phyloP scores from a whole-genome alignment of 257 asterid species.

The Verbena officinalis region DNA sequence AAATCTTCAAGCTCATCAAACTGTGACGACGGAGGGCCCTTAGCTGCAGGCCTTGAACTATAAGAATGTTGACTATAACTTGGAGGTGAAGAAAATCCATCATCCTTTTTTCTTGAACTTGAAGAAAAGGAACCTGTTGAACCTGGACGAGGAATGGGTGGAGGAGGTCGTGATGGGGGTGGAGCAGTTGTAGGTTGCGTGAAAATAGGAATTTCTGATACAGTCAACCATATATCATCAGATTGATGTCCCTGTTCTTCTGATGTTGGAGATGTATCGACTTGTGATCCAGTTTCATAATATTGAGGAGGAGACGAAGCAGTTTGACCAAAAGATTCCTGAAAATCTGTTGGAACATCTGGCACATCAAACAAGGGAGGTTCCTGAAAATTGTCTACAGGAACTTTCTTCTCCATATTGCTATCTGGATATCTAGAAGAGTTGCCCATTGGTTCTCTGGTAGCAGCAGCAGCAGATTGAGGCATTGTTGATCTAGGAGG shows the following conservation, averaged over 20 bases:
- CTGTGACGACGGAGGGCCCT: conserved; percentile 67
- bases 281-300: conserved; percentile 52
- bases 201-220: conserved; percentile 88
- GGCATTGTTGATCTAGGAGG: conserved; percentile 54
- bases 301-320: conserved; percentile 63
- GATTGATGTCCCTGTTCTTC: conserved; percentile 54
- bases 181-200: conserved; percentile 92
- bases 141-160: conserved; percentile 72
- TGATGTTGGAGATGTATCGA: conserved; percentile 57
- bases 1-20: conserved; percentile 92
- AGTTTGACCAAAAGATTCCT: conserved; percentile 54
- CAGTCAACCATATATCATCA: conserved; percentile 87
- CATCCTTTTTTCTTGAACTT: conserved; percentile 58
- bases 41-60: conserved; percentile 59
- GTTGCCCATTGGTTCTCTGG: conserved; percentile 51
- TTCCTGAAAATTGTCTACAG: conserved; percentile 58
- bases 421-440: conserved; percentile 65
- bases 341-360: conserved; percentile 53
- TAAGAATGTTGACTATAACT: conserved; percentile 54
- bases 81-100: conserved; percentile 57
- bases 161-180: conserved; percentile 98
- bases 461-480: conserved; percentile 47
- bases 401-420: conserved; percentile 51
- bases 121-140: conserved; percentile 59
- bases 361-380: conserved; percentile 81